Base-by-base conservation (phyloP, 495 filamentous ascomycete genomes). In the Hypoxylon cercidicola region DNA sequence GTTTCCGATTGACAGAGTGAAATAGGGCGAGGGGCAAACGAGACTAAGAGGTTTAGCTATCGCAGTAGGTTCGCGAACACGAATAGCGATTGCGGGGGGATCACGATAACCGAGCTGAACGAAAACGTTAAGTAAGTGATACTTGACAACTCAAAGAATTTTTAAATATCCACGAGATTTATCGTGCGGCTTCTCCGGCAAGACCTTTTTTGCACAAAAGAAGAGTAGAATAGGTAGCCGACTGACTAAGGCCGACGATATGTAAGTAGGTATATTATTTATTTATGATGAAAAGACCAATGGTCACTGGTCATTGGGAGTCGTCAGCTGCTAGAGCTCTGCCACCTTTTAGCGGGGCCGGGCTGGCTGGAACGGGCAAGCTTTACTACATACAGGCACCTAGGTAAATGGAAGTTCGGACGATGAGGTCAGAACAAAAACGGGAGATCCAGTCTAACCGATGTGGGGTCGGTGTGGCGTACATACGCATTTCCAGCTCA, bases 311-410 rank as follows among this genome's bases (percentile, higher is more conserved):
- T 28, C 25, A 28, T 55, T 23, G 21, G 43, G 59, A 53, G 53
- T 68, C 64, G 65, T 68, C 65, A 68, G 65, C 65, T 60, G 50
- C 12, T 13, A 39, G 35, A 68, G 65, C 60, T 60, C 65, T 63
- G 65, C 59, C 60, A 68, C 65, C 40, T 55, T 41, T 13, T 41
- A n/a, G 65, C 65, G 65, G 65, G 65, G 65, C 65, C 25, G 25
- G 25, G 25, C 25, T 28, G 25, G 25, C 3, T 28, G 25, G 25
- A 28, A 28, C 25, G 62, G 25, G 25, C 25, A 28, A 28, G 25
- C 25, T 28, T 28, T 28, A 28, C 25, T 28, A 28, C 25, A 7
- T 28, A 28, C 25, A 28, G 7, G 3, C 25, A 7, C 7, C 25
- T 28, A 28, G 3, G 3, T 3, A 28, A 28, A 28, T 3, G 3